Conservation (phyloP, 31 red algal species). For the Porphyra umbilicalis region DNA sequence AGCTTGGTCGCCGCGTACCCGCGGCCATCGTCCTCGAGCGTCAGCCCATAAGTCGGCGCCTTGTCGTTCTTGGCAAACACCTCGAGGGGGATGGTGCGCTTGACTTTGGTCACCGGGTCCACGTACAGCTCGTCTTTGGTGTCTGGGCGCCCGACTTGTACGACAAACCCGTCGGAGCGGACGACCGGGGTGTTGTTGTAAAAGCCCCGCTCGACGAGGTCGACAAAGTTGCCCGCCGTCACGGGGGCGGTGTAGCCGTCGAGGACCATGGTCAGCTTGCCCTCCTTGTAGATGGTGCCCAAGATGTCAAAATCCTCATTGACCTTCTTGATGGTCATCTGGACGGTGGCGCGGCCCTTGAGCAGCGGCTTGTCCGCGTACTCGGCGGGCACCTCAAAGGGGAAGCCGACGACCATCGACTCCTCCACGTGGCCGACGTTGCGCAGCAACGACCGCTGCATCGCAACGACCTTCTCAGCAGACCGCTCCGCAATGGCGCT, state of each 20-base stretch:
- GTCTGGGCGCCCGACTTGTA: conserved; percentile 76
- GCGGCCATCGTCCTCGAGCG: conserved; percentile 88
- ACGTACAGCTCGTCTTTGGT: conserved; percentile 63
- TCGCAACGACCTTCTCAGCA: conserved; percentile 46
- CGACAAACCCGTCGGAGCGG: conserved; percentile 86
- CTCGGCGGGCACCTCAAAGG: conserved; percentile 77
- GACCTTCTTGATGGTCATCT: conserved; percentile 65
- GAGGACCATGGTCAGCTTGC: conserved; percentile 75
- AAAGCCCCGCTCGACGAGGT: conserved; percentile 82
- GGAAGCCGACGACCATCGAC: conserved; percentile 75
- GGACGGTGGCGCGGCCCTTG: conserved; percentile 74
- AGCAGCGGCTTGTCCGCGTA: conserved; percentile 52
- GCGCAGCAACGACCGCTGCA: conserved; percentile 28
- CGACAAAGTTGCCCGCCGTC: conserved; percentile 87
- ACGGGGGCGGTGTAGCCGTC: conserved; percentile 91
- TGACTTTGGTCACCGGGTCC: conserved; percentile 43
- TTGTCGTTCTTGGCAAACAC: conserved; percentile 84
- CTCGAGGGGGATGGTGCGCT: conserved; percentile 76
- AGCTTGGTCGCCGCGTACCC: conserved; percentile 62
- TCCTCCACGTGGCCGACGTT: conserved; percentile 72
- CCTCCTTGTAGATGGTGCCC: conserved; percentile 67
- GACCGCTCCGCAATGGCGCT: conserved; percentile 44
- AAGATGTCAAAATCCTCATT: conserved; percentile 80
- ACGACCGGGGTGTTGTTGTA: conserved; percentile 57
- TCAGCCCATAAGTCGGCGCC: conserved; percentile 68